phyloP scores from a whole-genome alignment of 108 stramenopile species.

The Aurantiochytrium sp. region DNA sequence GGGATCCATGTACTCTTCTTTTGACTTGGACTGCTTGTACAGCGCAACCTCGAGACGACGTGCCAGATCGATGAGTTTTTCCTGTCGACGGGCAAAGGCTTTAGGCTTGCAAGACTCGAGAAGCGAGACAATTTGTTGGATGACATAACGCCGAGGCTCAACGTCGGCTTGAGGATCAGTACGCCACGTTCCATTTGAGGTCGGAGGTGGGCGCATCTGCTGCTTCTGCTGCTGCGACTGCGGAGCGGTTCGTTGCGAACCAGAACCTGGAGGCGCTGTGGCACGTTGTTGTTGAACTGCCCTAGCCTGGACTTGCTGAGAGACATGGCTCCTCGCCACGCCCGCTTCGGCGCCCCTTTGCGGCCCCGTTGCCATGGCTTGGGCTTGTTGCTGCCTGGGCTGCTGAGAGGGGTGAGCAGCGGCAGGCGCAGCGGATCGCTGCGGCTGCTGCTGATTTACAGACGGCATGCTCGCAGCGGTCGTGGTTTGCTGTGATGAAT shows the following conservation, averaged over 20 bases:
- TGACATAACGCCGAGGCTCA: background rate
- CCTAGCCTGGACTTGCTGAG: too few species aligned
- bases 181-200: background rate
- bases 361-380: too few species aligned
- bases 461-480: background rate
- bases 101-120: slow-evolving; percentile 61
- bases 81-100: slow-evolving; percentile 81
- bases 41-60: slow-evolving; percentile 83
- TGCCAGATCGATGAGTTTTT: slow-evolving; percentile 89
- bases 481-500: background rate
- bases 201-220: background rate
- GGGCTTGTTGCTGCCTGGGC: too few species aligned
- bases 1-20: slow-evolving; percentile 83
- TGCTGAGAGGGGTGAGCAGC: too few species aligned
- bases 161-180: background rate
- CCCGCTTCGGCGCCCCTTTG: too few species aligned
- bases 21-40: slow-evolving; percentile 75
- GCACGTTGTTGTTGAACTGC: too few species aligned
- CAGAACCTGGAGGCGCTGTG: too few species aligned
- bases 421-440: background rate
- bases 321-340: too few species aligned
- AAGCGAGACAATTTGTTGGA: background rate
- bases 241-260: background rate
- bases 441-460: background rate
- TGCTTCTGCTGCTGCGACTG: background rate